Percentiles rank a stretch among this genome's conserved stretches.
Evolutionary conservation across 345 rosid genomes (phyloP).

Genomic region (Citrus trifoliata): DNA sequence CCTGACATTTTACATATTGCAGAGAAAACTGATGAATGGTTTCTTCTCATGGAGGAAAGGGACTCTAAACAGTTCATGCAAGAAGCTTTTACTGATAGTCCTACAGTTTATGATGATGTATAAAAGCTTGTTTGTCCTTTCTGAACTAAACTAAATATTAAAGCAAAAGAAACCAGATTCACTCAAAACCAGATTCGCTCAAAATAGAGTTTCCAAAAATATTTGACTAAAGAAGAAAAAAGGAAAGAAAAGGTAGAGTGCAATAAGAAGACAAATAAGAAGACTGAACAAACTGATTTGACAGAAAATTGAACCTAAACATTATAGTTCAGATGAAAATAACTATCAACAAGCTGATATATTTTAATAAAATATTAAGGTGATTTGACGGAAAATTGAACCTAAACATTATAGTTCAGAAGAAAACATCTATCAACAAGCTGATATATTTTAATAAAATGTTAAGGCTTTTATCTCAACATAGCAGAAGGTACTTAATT

Average conservation of each 20-base stretch:
- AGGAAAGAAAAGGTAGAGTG: not conserved
- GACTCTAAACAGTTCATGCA: not conserved
- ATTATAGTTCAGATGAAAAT: not conserved
- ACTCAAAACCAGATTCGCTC: not conserved
- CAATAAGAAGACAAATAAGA: not conserved
- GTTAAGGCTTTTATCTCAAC: not conserved
- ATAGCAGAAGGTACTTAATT: not conserved
- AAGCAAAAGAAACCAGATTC: not conserved
- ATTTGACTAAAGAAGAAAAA: not conserved
- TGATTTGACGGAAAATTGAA: too few relatives aligned
- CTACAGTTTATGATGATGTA: not conserved
- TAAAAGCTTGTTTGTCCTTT: not conserved
- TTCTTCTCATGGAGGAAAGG: not conserved
- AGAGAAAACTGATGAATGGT: not conserved
- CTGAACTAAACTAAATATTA: not conserved
- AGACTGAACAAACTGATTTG: not conserved
- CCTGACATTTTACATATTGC: not conserved
- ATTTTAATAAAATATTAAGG: not conserved
- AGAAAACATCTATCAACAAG: not conserved
- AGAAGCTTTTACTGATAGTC: slow-evolving; percentile 2
- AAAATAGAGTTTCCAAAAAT: not conserved
- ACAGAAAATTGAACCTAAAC: not conserved
- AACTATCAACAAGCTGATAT: not conserved
- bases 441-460: not conserved
- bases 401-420: not conserved